Base-by-base conservation (phyloP, 805 yeast genomes). In the Priceomyces carsonii region DNA sequence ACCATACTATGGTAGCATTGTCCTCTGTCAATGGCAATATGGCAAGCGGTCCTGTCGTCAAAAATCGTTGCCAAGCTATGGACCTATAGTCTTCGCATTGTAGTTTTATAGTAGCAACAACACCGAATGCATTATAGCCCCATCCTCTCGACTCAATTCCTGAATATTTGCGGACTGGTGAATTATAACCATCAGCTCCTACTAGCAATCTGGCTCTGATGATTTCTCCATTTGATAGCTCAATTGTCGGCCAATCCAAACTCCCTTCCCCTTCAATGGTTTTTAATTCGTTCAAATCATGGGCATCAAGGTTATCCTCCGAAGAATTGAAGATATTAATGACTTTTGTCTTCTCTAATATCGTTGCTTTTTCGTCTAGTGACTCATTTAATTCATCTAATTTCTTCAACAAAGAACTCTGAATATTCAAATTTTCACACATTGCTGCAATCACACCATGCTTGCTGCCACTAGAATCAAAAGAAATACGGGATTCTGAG, bases 131-230 rank as follows among this genome's bases (percentile, higher is more conserved):
- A 47, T 82, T 71, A 61, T 93, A 93, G 32, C 76, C 77, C 98
- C 98, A 93, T 10, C 99, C 99, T 31, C 95, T 73, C 2, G 95
- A 78, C 53, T 80, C 82, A 36, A 93, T 89, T 2, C 77, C 80
- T 0, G 97, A 83, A 52, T 75, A 90, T 43, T 75, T 71, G 31
- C 97, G 74, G 5, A 85, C 98, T 0, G 97, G 96, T 1, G 97
- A 89, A 57, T 89, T 87, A 57, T 80, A 88, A 1, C 99, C 99
- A 57, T 93, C 99, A 25, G 96, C 95, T 6, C 99, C 99, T 10
- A 93, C 78, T 14, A 90, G 66, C n/a, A 90, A 67, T 36, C 96
- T 71, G 0, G 95, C 75, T 50, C 77, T 75, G 33, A 82, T 68
- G 8, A 53, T 44, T 9, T 75, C 74, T 1, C 96, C 97, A 43